A percentile compares a stretch with the other conserved stretches of the same genome.
Evolutionary conservation across 1,284 basidiomycete species (phyloP).

Genomic region (Leccinum cinnamomeum): DNA sequence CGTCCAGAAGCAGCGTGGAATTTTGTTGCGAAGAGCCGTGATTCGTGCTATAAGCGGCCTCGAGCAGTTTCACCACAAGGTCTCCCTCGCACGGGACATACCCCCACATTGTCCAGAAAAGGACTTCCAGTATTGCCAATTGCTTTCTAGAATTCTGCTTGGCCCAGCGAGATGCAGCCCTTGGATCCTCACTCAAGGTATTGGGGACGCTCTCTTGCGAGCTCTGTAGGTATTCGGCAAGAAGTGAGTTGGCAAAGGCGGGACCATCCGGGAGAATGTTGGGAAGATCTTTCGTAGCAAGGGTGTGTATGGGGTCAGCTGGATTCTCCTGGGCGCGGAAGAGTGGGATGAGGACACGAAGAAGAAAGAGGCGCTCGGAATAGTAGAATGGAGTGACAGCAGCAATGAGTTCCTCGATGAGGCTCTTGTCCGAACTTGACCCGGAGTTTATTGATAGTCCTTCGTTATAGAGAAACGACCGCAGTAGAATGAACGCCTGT

Average conservation of each 20-base stretch:
- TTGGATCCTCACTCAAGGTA: conserved; percentile 52
- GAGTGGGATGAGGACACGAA: conserved; percentile 64
- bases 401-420: conserved; percentile 59
- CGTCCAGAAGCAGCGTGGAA: conserved; percentile 68
- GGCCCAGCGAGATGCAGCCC: conserved; percentile 67
- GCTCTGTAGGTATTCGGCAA: conserved; percentile 60
- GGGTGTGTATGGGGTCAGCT: conserved; percentile 51
- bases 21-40: conserved; percentile 70
- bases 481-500: conserved; percentile 67
- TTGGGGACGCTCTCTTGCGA: conserved; percentile 55
- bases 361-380: conserved; percentile 69
- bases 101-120: conserved; percentile 87
- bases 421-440: conserved; percentile 41
- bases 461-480: conserved; percentile 79
- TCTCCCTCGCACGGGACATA: conserved; percentile 64
- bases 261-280: conserved; percentile 60
- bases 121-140: conserved; percentile 74
- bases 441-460: conserved; percentile 58
- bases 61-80: conserved; percentile 61
- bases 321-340: conserved; percentile 60
- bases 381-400: conserved; percentile 80
- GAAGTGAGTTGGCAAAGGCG: conserved; percentile 55
- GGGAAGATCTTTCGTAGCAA: conserved; percentile 58
- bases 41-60: conserved; percentile 62
- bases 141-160: conserved; percentile 82